phyloP scores from a whole-genome alignment of 1,284 basidiomycete genomes.

The Ustilago crameri region DNA sequence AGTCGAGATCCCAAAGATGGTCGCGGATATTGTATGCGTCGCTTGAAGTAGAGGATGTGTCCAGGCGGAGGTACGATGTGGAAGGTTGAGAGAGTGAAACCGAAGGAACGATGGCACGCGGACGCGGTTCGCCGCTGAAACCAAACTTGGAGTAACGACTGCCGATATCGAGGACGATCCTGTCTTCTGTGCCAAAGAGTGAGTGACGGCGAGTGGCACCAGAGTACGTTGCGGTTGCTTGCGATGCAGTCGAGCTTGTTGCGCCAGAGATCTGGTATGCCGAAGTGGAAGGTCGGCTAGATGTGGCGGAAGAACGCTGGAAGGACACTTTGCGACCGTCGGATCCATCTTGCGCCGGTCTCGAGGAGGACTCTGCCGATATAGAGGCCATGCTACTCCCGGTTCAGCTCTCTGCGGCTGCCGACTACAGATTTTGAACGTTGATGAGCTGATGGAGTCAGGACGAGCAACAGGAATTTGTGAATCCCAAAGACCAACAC shows the following conservation, averaged over 20 bases:
- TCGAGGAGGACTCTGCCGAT: constrained; percentile 3
- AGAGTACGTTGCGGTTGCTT: constrained; percentile 27
- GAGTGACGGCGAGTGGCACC: constrained; percentile 47
- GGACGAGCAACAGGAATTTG: neutral
- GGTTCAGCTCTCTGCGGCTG: too few relatives aligned
- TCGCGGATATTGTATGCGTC: constrained; percentile 25
- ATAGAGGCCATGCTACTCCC: too few relatives aligned
- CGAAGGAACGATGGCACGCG: constrained; percentile 58
- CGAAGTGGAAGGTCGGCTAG: constrained; percentile 21
- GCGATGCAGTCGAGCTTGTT: constrained; percentile 5
- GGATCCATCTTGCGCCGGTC: neutral
- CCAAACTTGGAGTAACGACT: constrained; percentile 59
- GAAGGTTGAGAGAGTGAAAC: constrained; percentile 65
- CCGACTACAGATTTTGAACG: too few relatives aligned
- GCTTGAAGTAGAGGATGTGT: neutral
- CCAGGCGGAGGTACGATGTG: constrained; percentile 30
- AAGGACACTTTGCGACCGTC: constrained; percentile 39
- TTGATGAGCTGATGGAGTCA: constrained; percentile 9
- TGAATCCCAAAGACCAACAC: constrained; percentile 24
- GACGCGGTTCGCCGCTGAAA: constrained; percentile 61
- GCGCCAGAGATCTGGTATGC: constrained; percentile 7
- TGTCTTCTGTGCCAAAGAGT: constrained; percentile 56
- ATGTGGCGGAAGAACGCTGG: constrained; percentile 13
- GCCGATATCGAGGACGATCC: constrained; percentile 63
- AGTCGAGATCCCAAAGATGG: constrained; percentile 61